phyloP scores from a whole-genome alignment of 2,329 filamentous ascomycete species.

The Alternaria arborescens region DNA sequence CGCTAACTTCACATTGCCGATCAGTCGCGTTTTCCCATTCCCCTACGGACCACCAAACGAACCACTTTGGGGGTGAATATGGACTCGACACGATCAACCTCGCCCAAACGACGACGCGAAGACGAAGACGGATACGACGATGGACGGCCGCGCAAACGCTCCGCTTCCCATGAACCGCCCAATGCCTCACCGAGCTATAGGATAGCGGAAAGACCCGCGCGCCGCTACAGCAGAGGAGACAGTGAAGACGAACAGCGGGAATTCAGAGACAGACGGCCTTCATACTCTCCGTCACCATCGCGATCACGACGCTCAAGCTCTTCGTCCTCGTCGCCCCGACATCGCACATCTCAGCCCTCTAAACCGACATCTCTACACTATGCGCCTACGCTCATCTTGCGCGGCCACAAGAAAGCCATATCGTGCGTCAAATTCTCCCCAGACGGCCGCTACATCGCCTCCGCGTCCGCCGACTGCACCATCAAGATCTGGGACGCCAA shows the following conservation, averaged over 20 bases:
- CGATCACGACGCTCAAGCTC: conserved; percentile 25
- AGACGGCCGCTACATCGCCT: conserved; percentile 88
- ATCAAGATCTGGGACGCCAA: conserved; percentile 88
- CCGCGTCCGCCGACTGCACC: conserved; percentile 83
- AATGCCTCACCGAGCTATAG: conserved; percentile 39
- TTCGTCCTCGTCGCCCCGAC: conserved; percentile 25
- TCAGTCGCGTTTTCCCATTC: conserved; percentile 19
- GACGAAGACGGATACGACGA: conserved; percentile 40
- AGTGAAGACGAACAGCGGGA: conserved; percentile 43
- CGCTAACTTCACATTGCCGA: conserved; percentile 18
- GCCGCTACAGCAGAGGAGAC: conserved; percentile 45
- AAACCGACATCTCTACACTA: conserved; percentile 72
- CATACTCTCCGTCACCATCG: conserved; percentile 30
- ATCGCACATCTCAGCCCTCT: conserved; percentile 49
- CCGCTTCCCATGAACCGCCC: conserved; percentile 41
- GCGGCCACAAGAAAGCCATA: conserved; percentile 80
- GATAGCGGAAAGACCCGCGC: conserved; percentile 47
- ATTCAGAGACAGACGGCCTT: conserved; percentile 33
- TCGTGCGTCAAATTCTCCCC: conserved; percentile 91
- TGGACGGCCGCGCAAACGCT: conserved; percentile 45
- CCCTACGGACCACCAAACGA: conserved; percentile 11
- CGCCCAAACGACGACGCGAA: conserved; percentile 42
- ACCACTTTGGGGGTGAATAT: conserved; percentile 17
- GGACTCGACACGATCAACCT: conserved; percentile 29
- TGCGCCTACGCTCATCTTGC: conserved; percentile 72